Conservation (phyloP, 176 grass and related monocot genomes). For the Eleusine coracana region DNA sequence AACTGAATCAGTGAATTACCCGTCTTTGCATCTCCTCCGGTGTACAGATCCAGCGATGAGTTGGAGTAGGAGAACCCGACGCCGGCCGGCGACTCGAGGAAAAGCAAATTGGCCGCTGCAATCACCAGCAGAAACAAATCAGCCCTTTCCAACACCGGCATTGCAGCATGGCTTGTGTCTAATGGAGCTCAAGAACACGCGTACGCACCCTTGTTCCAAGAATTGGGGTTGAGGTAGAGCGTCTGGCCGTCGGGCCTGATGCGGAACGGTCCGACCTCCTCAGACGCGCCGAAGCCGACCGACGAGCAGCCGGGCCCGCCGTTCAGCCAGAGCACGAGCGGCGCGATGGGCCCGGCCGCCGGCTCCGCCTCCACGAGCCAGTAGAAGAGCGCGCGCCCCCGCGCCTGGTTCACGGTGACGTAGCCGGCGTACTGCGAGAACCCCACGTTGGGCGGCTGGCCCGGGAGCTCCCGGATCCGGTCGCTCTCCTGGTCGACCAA, state of each 20-base stretch:
- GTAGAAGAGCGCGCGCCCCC: constrained; percentile 95
- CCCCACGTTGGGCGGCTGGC: constrained; percentile 60
- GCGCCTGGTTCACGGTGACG: constrained; percentile 64
- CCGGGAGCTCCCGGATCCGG: constrained; percentile 77
- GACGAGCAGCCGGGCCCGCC: constrained; percentile 95
- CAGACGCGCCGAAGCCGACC: constrained; percentile 84
- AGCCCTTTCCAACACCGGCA: constrained; percentile 16
- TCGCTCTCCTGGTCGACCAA: constrained; percentile 63
- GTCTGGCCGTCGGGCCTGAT: constrained; percentile 72
- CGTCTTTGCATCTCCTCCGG: constrained; percentile 74
- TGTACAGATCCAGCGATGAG: constrained; percentile 80
- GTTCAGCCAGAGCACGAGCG: constrained; percentile 95
- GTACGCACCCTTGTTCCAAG: constrained; percentile 86
- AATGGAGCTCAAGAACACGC: constrained; percentile 10
- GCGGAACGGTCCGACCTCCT: constrained; percentile 97
- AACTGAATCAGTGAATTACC: constrained; percentile 51
- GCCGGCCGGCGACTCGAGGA: constrained; percentile 93
- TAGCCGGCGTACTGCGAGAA: constrained; percentile 95
- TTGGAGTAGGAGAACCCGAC: constrained; percentile 98
- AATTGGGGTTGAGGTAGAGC: constrained; percentile 76
- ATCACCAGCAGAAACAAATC: constrained; percentile 19
- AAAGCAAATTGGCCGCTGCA: constrained; percentile 91
- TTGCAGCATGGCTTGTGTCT: not conserved
- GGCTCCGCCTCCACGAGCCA: constrained; percentile 88
- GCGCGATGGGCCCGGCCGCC: constrained; percentile 56